These are phyloP conservation scores for Oryza glumipatula DNA, from an alignment of 176 grass and related monocot genomes.

Conservation along the genomic window DNA sequence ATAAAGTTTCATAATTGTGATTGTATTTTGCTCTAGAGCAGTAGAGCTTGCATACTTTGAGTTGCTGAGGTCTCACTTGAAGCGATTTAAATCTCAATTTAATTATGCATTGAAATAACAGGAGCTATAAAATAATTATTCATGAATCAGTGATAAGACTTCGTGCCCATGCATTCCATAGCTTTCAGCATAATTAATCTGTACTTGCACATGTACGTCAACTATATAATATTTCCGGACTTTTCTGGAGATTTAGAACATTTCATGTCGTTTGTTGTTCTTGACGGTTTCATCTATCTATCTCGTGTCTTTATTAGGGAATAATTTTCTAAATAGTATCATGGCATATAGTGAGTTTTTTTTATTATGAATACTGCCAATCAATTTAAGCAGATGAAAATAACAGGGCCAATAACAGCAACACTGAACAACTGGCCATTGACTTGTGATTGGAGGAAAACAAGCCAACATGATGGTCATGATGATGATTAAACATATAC, in stretches of 20 bases:
- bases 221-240: background rate
- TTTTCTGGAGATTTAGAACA: background rate
- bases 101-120: background rate
- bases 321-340: background rate
- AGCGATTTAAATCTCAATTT: background rate
- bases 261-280: background rate
- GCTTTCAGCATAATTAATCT: background rate
- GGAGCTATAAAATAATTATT: background rate
- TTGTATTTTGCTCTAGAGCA: background rate
- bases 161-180: background rate
- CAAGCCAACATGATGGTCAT: background rate
- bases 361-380: background rate
- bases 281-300: background rate
- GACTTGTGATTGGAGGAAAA: background rate
- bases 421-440: background rate
- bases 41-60: background rate
- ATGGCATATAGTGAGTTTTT: background rate
- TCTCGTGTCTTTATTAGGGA: background rate
- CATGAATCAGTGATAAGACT: background rate
- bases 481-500: conserved; percentile 2
- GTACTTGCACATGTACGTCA: background rate
- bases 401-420: background rate
- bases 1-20: background rate
- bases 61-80: background rate
- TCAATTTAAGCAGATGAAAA: background rate